Base-by-base conservation (phyloP, 2,329 filamentous ascomycete species). In the Fusarium palustre region DNA sequence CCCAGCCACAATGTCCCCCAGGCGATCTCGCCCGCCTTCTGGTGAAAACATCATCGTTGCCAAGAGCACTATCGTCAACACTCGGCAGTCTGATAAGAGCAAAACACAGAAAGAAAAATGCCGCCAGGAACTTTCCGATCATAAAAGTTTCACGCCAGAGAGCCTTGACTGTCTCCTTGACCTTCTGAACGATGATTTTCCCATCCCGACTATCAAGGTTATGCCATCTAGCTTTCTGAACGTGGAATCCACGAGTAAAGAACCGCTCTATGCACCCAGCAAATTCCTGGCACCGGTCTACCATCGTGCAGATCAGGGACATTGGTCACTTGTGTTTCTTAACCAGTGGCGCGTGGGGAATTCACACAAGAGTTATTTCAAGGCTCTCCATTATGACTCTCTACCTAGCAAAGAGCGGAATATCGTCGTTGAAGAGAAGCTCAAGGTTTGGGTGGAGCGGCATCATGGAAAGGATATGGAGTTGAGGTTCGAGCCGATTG, bases 381-480 rank as follows among this genome's bases (percentile, higher is more conserved):
- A 8, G 2, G 39, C 13, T 2, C 30, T 25, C 6, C 31, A 46
- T 13, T 55, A 55, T 20, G 52, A 55, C 3, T 22, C 52, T 1
- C 25, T 1, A 4, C 16, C 5, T 2, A 7, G 7, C 11, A 13
- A 18, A 1, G 6, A 22, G 0, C 47, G 22, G 9, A 13, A 8
- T 5, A 4, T 3, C 4, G 22, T 5, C n/a, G 33, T 50, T 22
- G 7, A 38, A 13, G 10, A 28, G 8, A 38, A 20, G 7, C 33
- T 50, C 10, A 9, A 11, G 7, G 6, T 2, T 1, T 50, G 47
- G 34, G 7, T 28, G 18, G 6, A 7, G 1, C 4, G 34, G 1
- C 2, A 50, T 3, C 7, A 38, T 16, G 22, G 48, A 9, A 15
- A 38, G 1, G 2, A 5, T 1, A 30, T 5, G 7, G 15, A 7